These are phyloP conservation scores for Nitzschia inconspicua DNA, from an alignment of 108 stramenopile genomes.

Conservation along the genomic window DNA sequence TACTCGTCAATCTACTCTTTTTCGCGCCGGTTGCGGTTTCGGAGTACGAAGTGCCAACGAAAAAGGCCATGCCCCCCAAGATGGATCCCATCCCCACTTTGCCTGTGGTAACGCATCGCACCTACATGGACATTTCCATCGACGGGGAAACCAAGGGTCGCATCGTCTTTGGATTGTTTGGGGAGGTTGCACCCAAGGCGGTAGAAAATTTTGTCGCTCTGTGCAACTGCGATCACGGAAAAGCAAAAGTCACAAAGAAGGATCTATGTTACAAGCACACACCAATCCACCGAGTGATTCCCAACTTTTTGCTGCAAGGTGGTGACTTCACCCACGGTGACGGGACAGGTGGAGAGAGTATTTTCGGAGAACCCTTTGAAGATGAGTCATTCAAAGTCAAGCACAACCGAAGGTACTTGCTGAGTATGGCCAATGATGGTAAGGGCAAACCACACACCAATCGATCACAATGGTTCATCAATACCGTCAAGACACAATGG, in stretches of 20 bases:
- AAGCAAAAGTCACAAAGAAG: slow-evolving; percentile 69
- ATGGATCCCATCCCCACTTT: slow-evolving; percentile 69
- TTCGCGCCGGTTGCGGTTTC: slow-evolving; percentile 3
- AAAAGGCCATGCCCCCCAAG: slow-evolving; percentile 68
- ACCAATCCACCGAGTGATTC: slow-evolving; percentile 77
- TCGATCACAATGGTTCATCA: slow-evolving; percentile 74
- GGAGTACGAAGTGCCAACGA: slow-evolving; percentile 45
- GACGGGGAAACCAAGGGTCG: slow-evolving; percentile 41
- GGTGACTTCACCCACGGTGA: slow-evolving; percentile 88
- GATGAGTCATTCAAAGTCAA: slow-evolving; percentile 90
- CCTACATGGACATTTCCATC: slow-evolving; percentile 64
- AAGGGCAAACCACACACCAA: slow-evolving; percentile 64
- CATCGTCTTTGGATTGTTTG: slow-evolving; percentile 89
- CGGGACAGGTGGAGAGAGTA: slow-evolving; percentile 93
- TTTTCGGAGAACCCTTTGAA: slow-evolving; percentile 82
- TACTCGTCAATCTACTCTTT: background rate
- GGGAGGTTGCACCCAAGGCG: slow-evolving; percentile 84
- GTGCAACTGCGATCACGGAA: slow-evolving; percentile 73
- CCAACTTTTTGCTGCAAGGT: slow-evolving; percentile 90
- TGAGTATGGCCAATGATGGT: slow-evolving; percentile 77
- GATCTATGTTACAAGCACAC: slow-evolving; percentile 72
- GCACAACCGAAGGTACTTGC: slow-evolving; percentile 80
- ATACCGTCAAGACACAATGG: slow-evolving; percentile 91
- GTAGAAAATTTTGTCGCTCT: slow-evolving; percentile 90
- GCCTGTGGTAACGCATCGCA: slow-evolving; percentile 72